phyloP scores from a whole-genome alignment of 345 rosid species.

The Citrus trifoliata region DNA sequence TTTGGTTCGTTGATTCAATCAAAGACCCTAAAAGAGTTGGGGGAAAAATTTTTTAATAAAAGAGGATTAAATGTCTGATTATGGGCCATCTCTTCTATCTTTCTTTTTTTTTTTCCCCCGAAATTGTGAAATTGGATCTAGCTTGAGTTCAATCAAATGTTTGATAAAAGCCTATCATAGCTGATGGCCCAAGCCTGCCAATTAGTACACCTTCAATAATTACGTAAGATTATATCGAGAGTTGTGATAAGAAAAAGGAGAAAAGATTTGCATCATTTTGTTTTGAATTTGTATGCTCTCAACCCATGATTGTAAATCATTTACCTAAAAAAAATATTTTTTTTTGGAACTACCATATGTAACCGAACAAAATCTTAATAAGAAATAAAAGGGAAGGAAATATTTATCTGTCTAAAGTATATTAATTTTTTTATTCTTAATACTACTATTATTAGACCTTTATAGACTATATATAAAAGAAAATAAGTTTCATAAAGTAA shows the following conservation, averaged over 20 bases:
- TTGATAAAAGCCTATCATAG: too few relatives aligned
- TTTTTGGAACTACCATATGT: too few relatives aligned
- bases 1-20: neutral
- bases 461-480: too few relatives aligned
- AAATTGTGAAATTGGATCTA: too few relatives aligned
- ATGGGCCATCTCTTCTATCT: too few relatives aligned
- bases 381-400: neutral
- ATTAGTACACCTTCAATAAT: neutral
- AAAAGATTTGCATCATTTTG: slow-evolving; percentile 1
- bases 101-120: too few relatives aligned
- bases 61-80: too few relatives aligned
- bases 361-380: neutral
- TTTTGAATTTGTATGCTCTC: neutral
- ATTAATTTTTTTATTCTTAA: neutral
- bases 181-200: neutral
- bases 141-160: too few relatives aligned
- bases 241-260: neutral
- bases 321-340: neutral
- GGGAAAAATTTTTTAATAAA: too few relatives aligned
- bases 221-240: neutral
- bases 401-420: neutral
- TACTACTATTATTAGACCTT: neutral
- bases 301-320: neutral
- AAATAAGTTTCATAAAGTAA: too few relatives aligned
- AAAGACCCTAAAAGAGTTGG: neutral